Percentiles rank a stretch among this genome's conserved stretches.
phyloP scores from a whole-genome alignment of 2,329 filamentous ascomycete species.

The Bipolaris cookei region DNA sequence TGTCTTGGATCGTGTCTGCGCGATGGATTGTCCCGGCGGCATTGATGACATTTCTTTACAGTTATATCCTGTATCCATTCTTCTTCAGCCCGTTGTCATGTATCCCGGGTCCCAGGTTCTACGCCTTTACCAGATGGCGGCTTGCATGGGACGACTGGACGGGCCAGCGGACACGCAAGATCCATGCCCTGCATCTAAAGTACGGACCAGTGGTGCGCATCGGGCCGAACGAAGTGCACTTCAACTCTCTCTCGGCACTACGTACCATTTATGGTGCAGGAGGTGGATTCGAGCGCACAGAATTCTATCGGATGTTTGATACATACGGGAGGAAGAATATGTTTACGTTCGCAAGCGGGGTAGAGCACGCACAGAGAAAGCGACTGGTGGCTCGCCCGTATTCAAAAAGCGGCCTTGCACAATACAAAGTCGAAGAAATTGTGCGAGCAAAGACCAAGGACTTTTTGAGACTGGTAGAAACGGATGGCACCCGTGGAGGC shows the following conservation, averaged over 20 bases:
- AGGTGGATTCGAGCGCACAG: slow-evolving; percentile 57
- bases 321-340: slow-evolving; percentile 60
- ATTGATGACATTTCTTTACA: slow-evolving; percentile 1
- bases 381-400: slow-evolving; percentile 61
- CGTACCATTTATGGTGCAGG: slow-evolving; percentile 63
- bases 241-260: slow-evolving; percentile 54
- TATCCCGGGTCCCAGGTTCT: slow-evolving; percentile 51
- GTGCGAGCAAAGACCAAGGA: slow-evolving; percentile 33
- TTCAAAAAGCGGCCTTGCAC: slow-evolving; percentile 55
- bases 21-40: neutral
- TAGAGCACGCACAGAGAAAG: slow-evolving; percentile 58
- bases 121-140: slow-evolving; percentile 54
- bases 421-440: slow-evolving; percentile 41
- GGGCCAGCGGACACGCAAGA: slow-evolving; percentile 52
- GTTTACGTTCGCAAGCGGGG: slow-evolving; percentile 57
- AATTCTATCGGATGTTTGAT: slow-evolving; percentile 64
- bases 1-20: neutral
- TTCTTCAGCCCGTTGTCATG: slow-evolving; percentile 3
- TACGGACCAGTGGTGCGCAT: slow-evolving; percentile 21
- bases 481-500: slow-evolving; percentile 29
- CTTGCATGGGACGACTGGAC: slow-evolving; percentile 55
- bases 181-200: slow-evolving; percentile 53
- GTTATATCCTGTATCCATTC: neutral
- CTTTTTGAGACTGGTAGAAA: slow-evolving; percentile 53
- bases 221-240: slow-evolving; percentile 24